Percentiles rank a stretch among this genome's conserved stretches.
These are phyloP conservation scores for Pezicula carpinea DNA, from an alignment of 2,329 filamentous ascomycete species.

Conservation along the genomic window DNA sequence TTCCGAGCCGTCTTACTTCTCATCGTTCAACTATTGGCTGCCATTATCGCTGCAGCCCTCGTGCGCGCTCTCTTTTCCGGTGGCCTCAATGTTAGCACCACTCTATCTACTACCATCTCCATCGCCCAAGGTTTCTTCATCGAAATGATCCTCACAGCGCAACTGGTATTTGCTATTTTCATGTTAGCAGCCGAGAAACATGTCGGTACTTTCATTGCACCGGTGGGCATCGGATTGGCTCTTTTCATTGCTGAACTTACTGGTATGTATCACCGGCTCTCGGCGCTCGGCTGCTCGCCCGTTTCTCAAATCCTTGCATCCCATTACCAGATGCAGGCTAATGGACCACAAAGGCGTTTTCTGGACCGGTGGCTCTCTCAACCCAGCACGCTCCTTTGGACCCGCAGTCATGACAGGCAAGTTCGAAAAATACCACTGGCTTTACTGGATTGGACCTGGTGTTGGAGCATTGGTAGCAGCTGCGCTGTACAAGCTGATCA, in stretches of 20 bases:
- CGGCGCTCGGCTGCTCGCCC: neutral
- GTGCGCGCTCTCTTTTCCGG: conserved; percentile 40
- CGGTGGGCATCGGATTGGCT: conserved; percentile 42
- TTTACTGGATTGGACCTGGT: conserved; percentile 47
- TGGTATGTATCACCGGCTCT: conserved; percentile 15
- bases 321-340: neutral
- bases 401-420: conserved; percentile 38
- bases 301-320: too few relatives aligned
- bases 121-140: conserved; percentile 44
- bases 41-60: conserved; percentile 35
- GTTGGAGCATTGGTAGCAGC: conserved; percentile 45
- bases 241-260: conserved; percentile 41
- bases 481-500: conserved; percentile 44
- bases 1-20: conserved; percentile 27
- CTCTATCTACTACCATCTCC: conserved; percentile 34
- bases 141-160: conserved; percentile 43
- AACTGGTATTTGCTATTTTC: conserved; percentile 44
- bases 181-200: conserved; percentile 49
- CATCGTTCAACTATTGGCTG: conserved; percentile 29
- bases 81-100: conserved; percentile 37
- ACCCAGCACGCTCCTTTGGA: conserved; percentile 42
- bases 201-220: conserved; percentile 41
- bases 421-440: conserved; percentile 42
- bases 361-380: conserved; percentile 44
- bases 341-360: conserved; percentile 32